Evolutionary conservation across 371 early-diverging fungal species (phyloP), one percentile per base, ranked within the genome.

Genomic region (Saksenaea vasiformis): DNA sequence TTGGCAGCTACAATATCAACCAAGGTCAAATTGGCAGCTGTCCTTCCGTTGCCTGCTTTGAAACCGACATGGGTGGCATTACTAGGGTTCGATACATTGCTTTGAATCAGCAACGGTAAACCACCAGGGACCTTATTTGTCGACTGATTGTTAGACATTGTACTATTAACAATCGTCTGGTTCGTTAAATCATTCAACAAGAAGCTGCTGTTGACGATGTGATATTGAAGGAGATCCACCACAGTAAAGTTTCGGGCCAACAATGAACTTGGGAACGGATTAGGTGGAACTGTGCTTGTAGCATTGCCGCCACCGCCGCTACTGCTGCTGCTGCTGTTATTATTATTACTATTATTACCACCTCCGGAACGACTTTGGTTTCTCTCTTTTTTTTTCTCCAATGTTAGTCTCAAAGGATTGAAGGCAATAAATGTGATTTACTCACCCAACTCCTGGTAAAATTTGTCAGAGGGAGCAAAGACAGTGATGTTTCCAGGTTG

Each of bases 1-100:
- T 80, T 80, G 11, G 71, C 68, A 13, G 77, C 73, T 2, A 64
- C 56, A 22, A 80, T 65, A 65, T 80, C 76, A 11, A 61, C 60
- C 8, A 56, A 17, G 1, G 66, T 58, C 9, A 74, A 70, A 26
- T 61, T 67, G 36, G 76, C 67, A 35, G 56, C 55, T n/a, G 37
- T 22, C 14, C 54, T n/a, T 14, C 77, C 80, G 36, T 80, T 75
- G 24, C 77, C 73, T 4, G 72, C 67, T 14, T 58, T 59, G 36
- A 63, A 62, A 39, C 51, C 51, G 24, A 22, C 51, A 0, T 47
- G 19, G 10, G 27, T 53, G 54, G 19, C 14, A 36, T 39, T 68
- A 44, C 3, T 62, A 35, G 56, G 24, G 55, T 60, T 61, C 43
- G 60, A 63, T n/a, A 47, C 56, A 51, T 76, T 72, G 53, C 41